Base-by-base conservation (phyloP, 305 asterid genomes). In the Euphrasia arctica region DNA sequence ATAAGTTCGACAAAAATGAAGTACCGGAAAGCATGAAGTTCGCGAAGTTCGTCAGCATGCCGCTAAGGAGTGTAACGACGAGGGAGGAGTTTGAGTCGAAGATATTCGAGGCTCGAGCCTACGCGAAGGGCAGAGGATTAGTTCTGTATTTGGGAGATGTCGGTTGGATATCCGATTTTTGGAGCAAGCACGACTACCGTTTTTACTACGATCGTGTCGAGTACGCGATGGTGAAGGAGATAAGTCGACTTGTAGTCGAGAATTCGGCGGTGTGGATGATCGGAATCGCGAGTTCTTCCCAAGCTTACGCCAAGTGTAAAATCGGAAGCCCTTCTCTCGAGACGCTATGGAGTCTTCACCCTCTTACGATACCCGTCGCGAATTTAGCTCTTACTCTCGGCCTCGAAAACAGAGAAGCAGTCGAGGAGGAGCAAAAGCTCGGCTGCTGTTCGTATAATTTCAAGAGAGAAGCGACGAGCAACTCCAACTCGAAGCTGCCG, bases 71-170 rank as follows among this genome's bases (percentile, higher is more conserved):
- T 51, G 72, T 84, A 7, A 77, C 88, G 0, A 85, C 43, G 11
- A 39, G 81, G 58, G 86, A 89, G 9, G 98, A 87, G 70, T 87
- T 89, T 67, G 95, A 90, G 60, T 71, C 68, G 60, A 92, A 79
- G 75, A 74, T 92, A 5, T 85, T 76, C 1, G 96, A 92, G 83
- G 80, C 90, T 3, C 85, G 95, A 34, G 72, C 90, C 49, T 78
- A 77, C 52, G 72, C 68, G 52, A 47, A 47, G 0, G 72, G 71
- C 43, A 76, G 86, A 62, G 98, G 98, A 57, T 85, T 84, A 1
- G 96, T 92, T 22, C 66, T 92, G 76, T 92, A 89, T 49, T 77
- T 92, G 58, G 98, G 97, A 8, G 90, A 92, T 71, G 87, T 92
- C 18, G 84, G 77, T 52, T 89, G 95, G 96, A 90, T 92, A 10